phyloP scores from a whole-genome alignment of 2,329 filamentous ascomycete species.

The Penicillium glabrum region DNA sequence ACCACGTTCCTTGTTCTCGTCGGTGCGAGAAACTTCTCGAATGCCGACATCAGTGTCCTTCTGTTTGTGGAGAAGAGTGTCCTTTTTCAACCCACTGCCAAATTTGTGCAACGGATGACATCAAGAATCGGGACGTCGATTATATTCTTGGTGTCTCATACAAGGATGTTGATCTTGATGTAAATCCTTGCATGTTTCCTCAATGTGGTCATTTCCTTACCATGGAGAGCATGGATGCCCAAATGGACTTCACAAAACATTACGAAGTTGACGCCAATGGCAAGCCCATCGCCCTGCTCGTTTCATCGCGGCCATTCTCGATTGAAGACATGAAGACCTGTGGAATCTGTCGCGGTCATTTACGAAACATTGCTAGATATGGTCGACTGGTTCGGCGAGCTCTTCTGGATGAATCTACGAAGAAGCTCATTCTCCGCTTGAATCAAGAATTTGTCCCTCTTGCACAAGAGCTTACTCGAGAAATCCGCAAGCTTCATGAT shows the following conservation, averaged over 20 bases:
- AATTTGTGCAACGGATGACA: slow-evolving; percentile 45
- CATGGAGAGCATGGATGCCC: slow-evolving; percentile 59
- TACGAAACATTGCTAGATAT: slow-evolving; percentile 61
- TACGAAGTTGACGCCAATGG: slow-evolving; percentile 28
- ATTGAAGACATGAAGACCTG: slow-evolving; percentile 54
- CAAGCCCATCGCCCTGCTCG: slow-evolving; percentile 23
- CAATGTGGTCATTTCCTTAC: slow-evolving; percentile 66
- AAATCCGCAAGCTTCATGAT: not conserved
- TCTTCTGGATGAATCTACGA: slow-evolving; percentile 62
- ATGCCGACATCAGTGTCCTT: slow-evolving; percentile 66
- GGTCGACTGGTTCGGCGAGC: slow-evolving; percentile 61
- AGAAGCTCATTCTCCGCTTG: slow-evolving; percentile 62
- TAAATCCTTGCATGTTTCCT: slow-evolving; percentile 62
- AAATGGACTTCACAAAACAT: slow-evolving; percentile 52
- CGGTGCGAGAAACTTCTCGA: slow-evolving; percentile 55
- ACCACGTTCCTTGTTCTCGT: slow-evolving; percentile 64
- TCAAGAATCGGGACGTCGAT: slow-evolving; percentile 55
- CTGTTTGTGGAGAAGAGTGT: slow-evolving; percentile 65
- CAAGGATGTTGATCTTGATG: slow-evolving; percentile 57
- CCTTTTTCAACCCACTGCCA: slow-evolving; percentile 58
- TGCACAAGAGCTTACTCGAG: slow-evolving; percentile 30
- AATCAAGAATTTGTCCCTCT: slow-evolving; percentile 46
- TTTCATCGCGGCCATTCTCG: slow-evolving; percentile 50
- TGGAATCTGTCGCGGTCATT: slow-evolving; percentile 59
- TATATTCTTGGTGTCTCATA: slow-evolving; percentile 57